Conservation (phyloP, 345 rosid genomes). For the Heritiera littoralis region DNA sequence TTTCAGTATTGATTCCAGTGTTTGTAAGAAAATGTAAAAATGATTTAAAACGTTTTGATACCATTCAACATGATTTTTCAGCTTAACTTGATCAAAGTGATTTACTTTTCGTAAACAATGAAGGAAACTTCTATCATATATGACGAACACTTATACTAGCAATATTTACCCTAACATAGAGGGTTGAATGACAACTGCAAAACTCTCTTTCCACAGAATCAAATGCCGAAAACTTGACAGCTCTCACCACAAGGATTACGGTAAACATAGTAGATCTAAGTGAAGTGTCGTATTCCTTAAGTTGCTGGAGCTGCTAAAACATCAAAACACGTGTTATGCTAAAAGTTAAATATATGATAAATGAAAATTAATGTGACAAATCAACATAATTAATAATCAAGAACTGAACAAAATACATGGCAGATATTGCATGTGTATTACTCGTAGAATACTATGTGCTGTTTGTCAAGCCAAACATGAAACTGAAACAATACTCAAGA, state of each 20-base stretch:
- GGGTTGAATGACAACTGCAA: neutral
- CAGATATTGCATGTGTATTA: neutral
- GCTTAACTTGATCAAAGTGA: neutral
- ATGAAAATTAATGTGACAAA: neutral
- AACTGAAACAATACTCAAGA: neutral
- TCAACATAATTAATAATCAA: neutral
- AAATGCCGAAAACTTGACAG: neutral
- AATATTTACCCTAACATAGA: neutral
- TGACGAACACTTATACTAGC: neutral
- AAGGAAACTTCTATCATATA: neutral
- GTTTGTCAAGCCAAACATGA: neutral
- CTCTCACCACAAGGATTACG: neutral
- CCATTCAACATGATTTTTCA: neutral
- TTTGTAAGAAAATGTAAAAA: neutral
- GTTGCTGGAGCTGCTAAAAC: conserved; percentile 23
- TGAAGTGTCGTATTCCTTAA: neutral
- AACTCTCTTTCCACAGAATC: neutral
- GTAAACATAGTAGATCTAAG: neutral
- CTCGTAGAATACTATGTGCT: neutral
- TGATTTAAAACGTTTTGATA: neutral
- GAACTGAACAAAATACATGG: neutral
- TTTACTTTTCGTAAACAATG: too few relatives aligned
- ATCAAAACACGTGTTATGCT: neutral
- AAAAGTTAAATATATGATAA: neutral
- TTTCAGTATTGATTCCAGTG: too few relatives aligned